These are phyloP conservation scores for Trichoderma polysporum DNA, from an alignment of 2,329 filamentous ascomycete genomes.

Conservation along the genomic window DNA sequence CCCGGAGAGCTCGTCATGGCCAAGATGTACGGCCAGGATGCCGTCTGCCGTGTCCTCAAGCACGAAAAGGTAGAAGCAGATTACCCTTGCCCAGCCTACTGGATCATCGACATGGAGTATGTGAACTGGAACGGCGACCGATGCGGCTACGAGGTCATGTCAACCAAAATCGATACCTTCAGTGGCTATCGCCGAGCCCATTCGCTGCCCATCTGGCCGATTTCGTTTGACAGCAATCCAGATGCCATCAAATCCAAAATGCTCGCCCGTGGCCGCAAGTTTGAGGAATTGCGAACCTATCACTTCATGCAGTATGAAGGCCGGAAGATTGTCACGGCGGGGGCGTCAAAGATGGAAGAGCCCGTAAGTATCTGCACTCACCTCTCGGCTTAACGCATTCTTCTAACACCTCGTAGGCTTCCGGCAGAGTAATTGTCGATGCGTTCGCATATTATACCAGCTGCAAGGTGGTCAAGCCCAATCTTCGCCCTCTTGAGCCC, in stretches of 20 bases:
- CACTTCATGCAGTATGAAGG: constrained; percentile 1
- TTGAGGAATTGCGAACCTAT: neutral
- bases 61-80: neutral
- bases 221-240: neutral
- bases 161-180: neutral
- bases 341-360: neutral
- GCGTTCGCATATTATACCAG: constrained; percentile 37
- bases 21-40: neutral
- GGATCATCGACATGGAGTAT: neutral
- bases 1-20: constrained; percentile 1
- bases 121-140: neutral
- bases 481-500: constrained; percentile 21
- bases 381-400: fast-evolving
- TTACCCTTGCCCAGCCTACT: neutral
- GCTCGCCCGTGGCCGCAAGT: neutral
- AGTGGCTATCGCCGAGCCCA: neutral
- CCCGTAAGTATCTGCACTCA: neutral
- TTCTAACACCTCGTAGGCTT: neutral
- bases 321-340: neutral
- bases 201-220: neutral
- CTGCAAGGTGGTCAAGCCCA: constrained; percentile 33
- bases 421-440: constrained; percentile 37
- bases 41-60: neutral
- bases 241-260: neutral
- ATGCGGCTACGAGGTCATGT: neutral